Base-by-base conservation (phyloP, 192 early-diverging fungal genomes). In the Obelidium mucronatum region DNA sequence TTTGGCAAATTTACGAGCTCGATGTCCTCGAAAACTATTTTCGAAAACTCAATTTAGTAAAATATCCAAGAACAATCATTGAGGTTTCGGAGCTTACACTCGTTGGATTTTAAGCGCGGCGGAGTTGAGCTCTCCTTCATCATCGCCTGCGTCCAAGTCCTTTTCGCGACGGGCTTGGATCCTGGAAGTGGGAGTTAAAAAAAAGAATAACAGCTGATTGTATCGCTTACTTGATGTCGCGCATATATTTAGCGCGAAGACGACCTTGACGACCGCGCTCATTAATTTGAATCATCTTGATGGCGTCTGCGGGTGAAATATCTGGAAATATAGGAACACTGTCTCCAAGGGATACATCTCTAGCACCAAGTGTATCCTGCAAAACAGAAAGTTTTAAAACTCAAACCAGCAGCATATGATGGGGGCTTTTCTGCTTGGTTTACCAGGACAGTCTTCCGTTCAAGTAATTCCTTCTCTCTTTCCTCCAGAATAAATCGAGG, bases 241-340 rank as follows among this genome's bases (percentile, higher is more conserved):
- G 59, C 89, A 89, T 90, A 66, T 90, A 89, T 73, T 89, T 90
- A 34, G 87, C 89, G 53, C 88, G 66, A 44, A 89, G 67, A 33
- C 81, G 70, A 1, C 87, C 87, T 59, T 90, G 88, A 40, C 89
- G 74, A 2, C 85, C 88, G 3, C 89, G 77, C 80, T 90, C 89
- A 56, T 82, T 87, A 35, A 82, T 78, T 62, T 90, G 89, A 65
- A 90, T 83, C 55, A 87, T 82, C 37, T 76, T 77, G 24, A 89
- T 79, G 5, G 89, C 89, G 15, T 89, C 86, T 13, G 67, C 15
- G 6, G 82, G 24, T 44, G 69, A 74, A 17, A 90, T 67, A 30
- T 83, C 85, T 26, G 85, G 84, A 56, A 88, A 88, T 1, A 86
- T 53, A 28, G 83, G 77, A 24, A 68, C 37, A 5, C 30, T 51